Evolutionary conservation across 2,329 filamentous ascomycete genomes (phyloP), one percentile per base, ranked within the genome.

Genomic region (Talaromyces sp.): DNA sequence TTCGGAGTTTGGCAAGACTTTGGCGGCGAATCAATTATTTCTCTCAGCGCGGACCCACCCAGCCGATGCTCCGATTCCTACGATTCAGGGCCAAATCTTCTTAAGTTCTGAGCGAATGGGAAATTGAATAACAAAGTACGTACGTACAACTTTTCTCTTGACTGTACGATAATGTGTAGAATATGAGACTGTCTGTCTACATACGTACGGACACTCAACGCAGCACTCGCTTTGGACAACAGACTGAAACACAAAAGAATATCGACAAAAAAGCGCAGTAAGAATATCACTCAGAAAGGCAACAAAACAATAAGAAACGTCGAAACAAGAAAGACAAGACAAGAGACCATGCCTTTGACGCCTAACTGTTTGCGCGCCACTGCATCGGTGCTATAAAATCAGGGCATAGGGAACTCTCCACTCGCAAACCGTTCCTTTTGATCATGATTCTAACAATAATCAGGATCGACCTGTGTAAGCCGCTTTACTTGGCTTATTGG

Each of bases 1-100:
- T 48, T 39, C 35, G 40, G 53, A 36, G 53, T 50, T 33, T 36
- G 43, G n/a, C 22, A 19, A 21, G 45, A 33, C 4, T 45, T 51
- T 31, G 33, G 53, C 53, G 33, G 53, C 53, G 40, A 56, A 56
- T 56, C 22, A 56, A 56, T 56, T 21, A 28, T 9, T 39, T 56
- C 39, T 50, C 43, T 56, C 43, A 25, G 53, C 9, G n/a, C 43
- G 43, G 53, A 48, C 53, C 53, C 53, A 41, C 54, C 25, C 45
- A 48, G n/a, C 45, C 28, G 28, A 48, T 21, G n/a, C 9, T 15
- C 28, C 19, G 31, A 35, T 50, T 15, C 33, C n/a, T 50, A 9
- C 45, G 11, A 22, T 51, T 11, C 31, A 51, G 33, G 48, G 33
- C 25, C 33, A 36, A 51, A n/a, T 10, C 17, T 36, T 33, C 9